Evolutionary conservation across 2,329 filamentous ascomycete genomes (phyloP), one percentile per base, ranked within the genome.

Genomic region (Fusarium metavorans): DNA sequence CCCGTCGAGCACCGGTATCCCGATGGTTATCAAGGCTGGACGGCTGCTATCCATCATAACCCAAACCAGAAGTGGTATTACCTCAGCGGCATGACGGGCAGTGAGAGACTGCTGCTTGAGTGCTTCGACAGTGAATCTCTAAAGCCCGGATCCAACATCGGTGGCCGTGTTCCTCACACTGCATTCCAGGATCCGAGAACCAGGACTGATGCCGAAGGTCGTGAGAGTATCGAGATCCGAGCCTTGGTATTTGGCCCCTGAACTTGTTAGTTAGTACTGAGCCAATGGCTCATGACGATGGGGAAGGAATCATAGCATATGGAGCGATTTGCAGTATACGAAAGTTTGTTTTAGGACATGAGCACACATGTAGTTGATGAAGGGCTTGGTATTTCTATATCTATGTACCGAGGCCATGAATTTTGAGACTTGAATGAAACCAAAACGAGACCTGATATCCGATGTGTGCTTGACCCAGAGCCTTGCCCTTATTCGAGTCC

Each of bases 211-310:
- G 94, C 93, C 6, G 90, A 91, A 73, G 89, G 89, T 0, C 88
- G 95, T 74, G 94, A 97, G 86, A 97, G 95, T 81, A 97, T 98
- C 80, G 95, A 98, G 83, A 93, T 98, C 18, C 88, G 95, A 77
- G 92, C 94, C 39, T 86, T 98, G 82, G 93, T 98, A 0, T 97
- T 98, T 87, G 93, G 93, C 1, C 85, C 87, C 16, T 89, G 73
- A 84, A 20, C 13, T 16, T 35, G 7, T 43, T 23, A 20, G 30
- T 30, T 23, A 16, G 13, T n/a, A 14, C 18, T 14, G n/a, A 18
- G 9, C 14, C 14, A 52, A 41, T 52, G 11, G 41, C 37, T 57
- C 10, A 16, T 23, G 11, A 8, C 43, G 10, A 32, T 16, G 8
- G 23, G 6, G 11, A 37, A 54, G 25, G 25, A 37, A 11, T 50